These are phyloP conservation scores for Apiospora aurea DNA, from an alignment of 2,329 filamentous ascomycete genomes.

Conservation along the genomic window DNA sequence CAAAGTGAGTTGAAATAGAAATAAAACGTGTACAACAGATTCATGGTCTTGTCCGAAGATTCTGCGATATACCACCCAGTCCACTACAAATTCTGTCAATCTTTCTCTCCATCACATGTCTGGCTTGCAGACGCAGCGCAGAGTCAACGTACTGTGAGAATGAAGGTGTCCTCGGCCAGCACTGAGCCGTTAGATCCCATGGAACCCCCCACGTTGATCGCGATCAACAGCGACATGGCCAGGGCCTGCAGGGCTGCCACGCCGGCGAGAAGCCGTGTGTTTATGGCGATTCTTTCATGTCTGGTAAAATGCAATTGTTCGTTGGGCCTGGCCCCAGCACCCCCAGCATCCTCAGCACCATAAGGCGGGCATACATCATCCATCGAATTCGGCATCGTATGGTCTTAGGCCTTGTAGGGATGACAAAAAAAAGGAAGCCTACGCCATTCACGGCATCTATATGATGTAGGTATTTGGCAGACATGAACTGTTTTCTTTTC, in stretches of 20 bases:
- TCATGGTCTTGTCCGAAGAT: slow-evolving; percentile 1
- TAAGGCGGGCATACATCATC: slow-evolving; percentile 11
- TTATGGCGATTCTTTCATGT: not conserved
- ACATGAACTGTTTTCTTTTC: not conserved
- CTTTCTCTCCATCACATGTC: not conserved
- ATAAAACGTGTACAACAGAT: slow-evolving; percentile 16
- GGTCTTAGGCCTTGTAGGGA: not conserved
- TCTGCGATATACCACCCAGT: slow-evolving; percentile 10
- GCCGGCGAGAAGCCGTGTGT: not conserved
- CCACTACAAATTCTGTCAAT: slow-evolving; percentile 17
- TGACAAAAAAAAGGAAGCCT: no score
- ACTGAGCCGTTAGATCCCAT: not conserved
- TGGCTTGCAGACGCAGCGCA: not conserved
- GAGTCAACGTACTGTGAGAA: not conserved
- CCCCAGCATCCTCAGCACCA: not conserved
- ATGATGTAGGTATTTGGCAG: not conserved
- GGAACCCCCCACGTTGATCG: slow-evolving; percentile 19
- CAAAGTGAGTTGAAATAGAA: slow-evolving; percentile 6
- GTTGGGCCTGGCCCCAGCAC: not conserved
- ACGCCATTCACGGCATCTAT: not conserved
- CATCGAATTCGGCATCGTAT: not conserved
- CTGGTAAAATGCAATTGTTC: slow-evolving; percentile 15
- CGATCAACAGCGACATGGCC: slow-evolving; percentile 5
- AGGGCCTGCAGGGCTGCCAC: not conserved
- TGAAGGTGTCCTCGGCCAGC: slow-evolving; percentile 13